Base-by-base conservation (phyloP, 2,329 filamentous ascomycete species). In the Zalaria sp. region DNA sequence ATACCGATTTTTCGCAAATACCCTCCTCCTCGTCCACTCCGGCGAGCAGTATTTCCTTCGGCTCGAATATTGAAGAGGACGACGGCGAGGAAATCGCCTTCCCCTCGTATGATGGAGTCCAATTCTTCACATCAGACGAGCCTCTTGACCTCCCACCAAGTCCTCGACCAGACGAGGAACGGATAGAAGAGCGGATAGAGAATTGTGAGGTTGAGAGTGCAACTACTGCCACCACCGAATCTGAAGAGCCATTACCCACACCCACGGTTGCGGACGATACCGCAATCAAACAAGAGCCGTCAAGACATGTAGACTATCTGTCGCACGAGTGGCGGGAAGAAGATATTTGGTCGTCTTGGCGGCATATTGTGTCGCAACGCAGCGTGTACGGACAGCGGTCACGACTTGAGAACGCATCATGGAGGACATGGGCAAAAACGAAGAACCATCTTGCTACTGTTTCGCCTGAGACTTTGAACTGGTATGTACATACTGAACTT, bases 341-440 rank as follows among this genome's bases (percentile, higher is more conserved):
- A 60, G 89, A 98, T 61, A 93, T 96, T 26, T 96, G 88, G 88
- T 81, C 84, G 4, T 95, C 89, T 1, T 96, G 91, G 91, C 80
- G 87, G 57, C 91, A 93, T 57, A 85, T 96, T 52, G 79, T 88
- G 10, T 80, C 83, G 27, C 83, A 85, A 53, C 73, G 81, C 52
- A 78, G 77, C 45, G 75, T 84, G 41, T 93, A 93, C 49, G 79
- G 77, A 51, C 89, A 95, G 59, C 76, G 82, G 31, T 80, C 79
- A 29, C 73, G 91, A 39, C 64, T 96, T 27, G 91, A 96, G 61
- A 96, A 98, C 61, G 91, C 91, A 3, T 94, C 87, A 0, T 98
- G 91, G 91, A 75, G 91, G 57, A 91, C 87, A 1, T 96, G 91
- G 91, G 83, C 85, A 58, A 96, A 96, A 63, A 73, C 83, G 38